Conservation (phyloP, 208 protist genomes). For the Leishmania amazonensis region DNA sequence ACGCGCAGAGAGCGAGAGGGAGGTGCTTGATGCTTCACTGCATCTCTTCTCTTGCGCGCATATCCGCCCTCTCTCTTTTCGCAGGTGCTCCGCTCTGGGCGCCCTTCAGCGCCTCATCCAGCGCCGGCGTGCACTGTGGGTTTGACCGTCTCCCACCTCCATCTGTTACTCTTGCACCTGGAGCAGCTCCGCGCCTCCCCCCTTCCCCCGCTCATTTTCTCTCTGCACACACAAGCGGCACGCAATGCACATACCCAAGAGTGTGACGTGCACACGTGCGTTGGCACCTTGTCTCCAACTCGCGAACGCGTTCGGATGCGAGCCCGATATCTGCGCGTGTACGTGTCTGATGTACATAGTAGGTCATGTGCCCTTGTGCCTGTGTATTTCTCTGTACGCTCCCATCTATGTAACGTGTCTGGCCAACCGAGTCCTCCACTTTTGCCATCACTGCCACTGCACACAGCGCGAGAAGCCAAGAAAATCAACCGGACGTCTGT, state of each 20-base stretch:
- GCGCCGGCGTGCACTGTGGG: not conserved
- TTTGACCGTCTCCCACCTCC: not conserved
- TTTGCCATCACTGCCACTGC: not conserved
- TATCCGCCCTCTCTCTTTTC: too few species aligned
- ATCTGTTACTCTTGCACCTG: not conserved
- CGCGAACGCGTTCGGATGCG: not conserved
- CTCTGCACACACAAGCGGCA: not conserved
- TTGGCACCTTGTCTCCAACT: not conserved
- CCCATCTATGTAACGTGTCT: not conserved
- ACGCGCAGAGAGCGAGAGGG: too few species aligned
- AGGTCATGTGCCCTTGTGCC: not conserved
- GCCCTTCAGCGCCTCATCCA: not conserved
- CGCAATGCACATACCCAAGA: not conserved
- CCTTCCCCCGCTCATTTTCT: not conserved
- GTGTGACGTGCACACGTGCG: not conserved
- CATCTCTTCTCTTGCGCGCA: too few species aligned
- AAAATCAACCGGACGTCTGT: not conserved
- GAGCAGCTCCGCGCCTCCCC: not conserved
- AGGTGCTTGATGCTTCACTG: too few species aligned
- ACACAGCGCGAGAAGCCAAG: not conserved
- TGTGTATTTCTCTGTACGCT: not conserved
- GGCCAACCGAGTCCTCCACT: not conserved
- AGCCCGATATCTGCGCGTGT: not conserved
- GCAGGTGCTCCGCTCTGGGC: not conserved
- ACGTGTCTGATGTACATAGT: slow-evolving; percentile 1